These are phyloP conservation scores for Fusarium albidum DNA, from an alignment of 2,329 filamentous ascomycete species.

Conservation along the genomic window DNA sequence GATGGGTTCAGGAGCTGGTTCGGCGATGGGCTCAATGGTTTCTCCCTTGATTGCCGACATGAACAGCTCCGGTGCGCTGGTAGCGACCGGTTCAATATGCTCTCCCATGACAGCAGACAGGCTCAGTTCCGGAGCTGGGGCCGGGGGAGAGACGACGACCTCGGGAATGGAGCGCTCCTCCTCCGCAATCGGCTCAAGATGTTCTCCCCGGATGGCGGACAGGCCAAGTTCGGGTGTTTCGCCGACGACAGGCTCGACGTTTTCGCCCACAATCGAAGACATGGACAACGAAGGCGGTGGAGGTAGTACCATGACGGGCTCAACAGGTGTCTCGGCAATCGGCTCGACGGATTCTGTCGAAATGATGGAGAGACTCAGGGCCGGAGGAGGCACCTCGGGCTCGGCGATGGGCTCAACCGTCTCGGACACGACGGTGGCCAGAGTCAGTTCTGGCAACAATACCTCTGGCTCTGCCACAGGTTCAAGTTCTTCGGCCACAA, in stretches of 20 bases:
- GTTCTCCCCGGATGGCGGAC: slow-evolving; percentile 32
- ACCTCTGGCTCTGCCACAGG: slow-evolving; percentile 35
- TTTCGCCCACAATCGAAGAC: slow-evolving; percentile 22
- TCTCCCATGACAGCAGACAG: slow-evolving; percentile 35
- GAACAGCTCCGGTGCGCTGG: slow-evolving; percentile 15
- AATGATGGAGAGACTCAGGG: slow-evolving; percentile 20
- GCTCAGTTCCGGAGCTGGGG: slow-evolving; percentile 28
- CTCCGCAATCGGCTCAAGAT: slow-evolving; percentile 30
- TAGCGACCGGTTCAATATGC: slow-evolving; percentile 29
- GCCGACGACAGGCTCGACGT: slow-evolving; percentile 40
- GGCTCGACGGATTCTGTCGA: slow-evolving; percentile 40
- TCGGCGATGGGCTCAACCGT: slow-evolving; percentile 29
- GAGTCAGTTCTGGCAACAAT: slow-evolving; percentile 30
- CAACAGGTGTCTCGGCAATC: slow-evolving; percentile 29
- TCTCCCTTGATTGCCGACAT: slow-evolving; percentile 27
- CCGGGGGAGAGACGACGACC: slow-evolving; percentile 13
- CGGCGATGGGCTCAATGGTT: slow-evolving; percentile 21
- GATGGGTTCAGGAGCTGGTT: slow-evolving; percentile 4
- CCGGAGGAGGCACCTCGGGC: slow-evolving; percentile 16
- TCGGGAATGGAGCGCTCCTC: slow-evolving; percentile 6
- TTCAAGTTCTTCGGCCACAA: slow-evolving; percentile 41
- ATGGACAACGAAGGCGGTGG: slow-evolving; percentile 28
- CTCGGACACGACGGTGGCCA: slow-evolving; percentile 30
- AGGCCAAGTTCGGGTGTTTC: slow-evolving; percentile 25
- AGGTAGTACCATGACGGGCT: slow-evolving; percentile 36